Evolutionary conservation across 2,329 filamentous ascomycete species (phyloP), one percentile per base, ranked within the genome.

Genomic region (Cercospora brassicicola): DNA sequence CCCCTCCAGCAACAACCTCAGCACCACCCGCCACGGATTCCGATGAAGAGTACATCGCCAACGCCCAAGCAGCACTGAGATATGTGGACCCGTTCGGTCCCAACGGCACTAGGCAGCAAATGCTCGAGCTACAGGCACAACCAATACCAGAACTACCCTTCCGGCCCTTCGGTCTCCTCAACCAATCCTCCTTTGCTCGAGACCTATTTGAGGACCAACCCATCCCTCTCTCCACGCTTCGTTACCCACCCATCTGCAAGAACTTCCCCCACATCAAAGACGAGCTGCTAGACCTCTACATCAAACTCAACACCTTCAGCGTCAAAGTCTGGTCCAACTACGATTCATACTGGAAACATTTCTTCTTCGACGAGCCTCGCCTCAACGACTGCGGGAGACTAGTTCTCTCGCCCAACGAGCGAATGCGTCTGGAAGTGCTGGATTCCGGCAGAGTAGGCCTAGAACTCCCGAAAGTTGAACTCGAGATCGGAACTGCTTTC

Each of bases 241-340:
- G 9, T 9, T 60, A 36, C 4, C 66, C 68, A 11, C n/a, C 42
- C 7, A 13, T 39, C 18, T 62, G 61, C 66, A 31, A 42, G 4
- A 5, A 23, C 4, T 64, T 26, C 31, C 65, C 66, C 28, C 62
- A 67, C 9, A 11, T 51, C 10, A 55, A 67, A 13, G 30, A 48
- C 11, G 61, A 64, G 20, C 64, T 73, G 42, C 31, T 67, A 45
- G 18, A 57, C 0, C 36, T 39, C 9, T 72, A 66, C 59, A 31
- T 72, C 26, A 13, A 48, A 7, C 42, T 61, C 26, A 62, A 57
- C 45, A 68, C 67, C 18, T 33, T 73, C 62, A 33, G 20, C 13
- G 59, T 65, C n/a, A 64, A 59, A 13, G 28, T 72, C 67, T 73
- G 72, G 72, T 51, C 63, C 42, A 72, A 73, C 53, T 72, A 73